These are phyloP conservation scores for Phytophthora chlamydospora DNA, from an alignment of 352 stramenopile genomes.

Conservation along the genomic window DNA sequence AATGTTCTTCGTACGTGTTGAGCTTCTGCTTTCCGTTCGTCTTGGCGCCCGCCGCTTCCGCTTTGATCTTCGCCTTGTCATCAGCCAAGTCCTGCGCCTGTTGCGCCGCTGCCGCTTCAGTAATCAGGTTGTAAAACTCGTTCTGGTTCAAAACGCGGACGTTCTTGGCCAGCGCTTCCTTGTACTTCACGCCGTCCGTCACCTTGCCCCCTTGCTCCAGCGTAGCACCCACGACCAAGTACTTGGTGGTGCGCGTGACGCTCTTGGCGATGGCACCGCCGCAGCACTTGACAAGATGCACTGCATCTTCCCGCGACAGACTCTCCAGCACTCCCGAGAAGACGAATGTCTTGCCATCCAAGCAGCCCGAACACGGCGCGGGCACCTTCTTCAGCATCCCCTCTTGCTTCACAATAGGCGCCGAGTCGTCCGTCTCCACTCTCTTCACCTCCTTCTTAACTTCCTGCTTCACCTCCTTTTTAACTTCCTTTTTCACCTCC, in stretches of 20 bases:
- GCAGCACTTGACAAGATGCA: constrained; percentile 84
- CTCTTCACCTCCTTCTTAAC: constrained; percentile 10
- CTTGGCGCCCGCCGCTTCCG: constrained; percentile 46
- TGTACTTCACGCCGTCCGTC: constrained; percentile 84
- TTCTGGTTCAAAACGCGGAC: constrained; percentile 87
- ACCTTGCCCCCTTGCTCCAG: constrained; percentile 77
- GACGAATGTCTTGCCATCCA: constrained; percentile 81
- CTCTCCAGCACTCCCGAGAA: constrained; percentile 75
- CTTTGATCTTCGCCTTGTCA: constrained; percentile 65
- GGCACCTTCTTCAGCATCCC: constrained; percentile 54
- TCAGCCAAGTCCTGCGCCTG: constrained; percentile 58
- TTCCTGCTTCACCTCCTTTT: constrained; percentile 13
- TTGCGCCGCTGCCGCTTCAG: constrained; percentile 66
- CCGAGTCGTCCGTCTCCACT: constrained; percentile 4
- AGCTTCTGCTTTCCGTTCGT: constrained; percentile 70
- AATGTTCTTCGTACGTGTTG: constrained; percentile 38
- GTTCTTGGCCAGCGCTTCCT: constrained; percentile 86
- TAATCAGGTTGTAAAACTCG: constrained; percentile 89
- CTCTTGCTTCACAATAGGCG: constrained; percentile 28
- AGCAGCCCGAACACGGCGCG: constrained; percentile 55
- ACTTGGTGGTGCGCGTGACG: constrained; percentile 77
- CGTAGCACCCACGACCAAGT: constrained; percentile 69
- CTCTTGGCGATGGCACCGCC: constrained; percentile 68
- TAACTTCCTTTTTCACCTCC: background rate
- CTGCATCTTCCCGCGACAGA: constrained; percentile 64